A percentile compares a stretch with the other conserved stretches of the same genome.
Conservation (phyloP, 2,329 filamentous ascomycete species). For the Setomelanomma holmii region DNA sequence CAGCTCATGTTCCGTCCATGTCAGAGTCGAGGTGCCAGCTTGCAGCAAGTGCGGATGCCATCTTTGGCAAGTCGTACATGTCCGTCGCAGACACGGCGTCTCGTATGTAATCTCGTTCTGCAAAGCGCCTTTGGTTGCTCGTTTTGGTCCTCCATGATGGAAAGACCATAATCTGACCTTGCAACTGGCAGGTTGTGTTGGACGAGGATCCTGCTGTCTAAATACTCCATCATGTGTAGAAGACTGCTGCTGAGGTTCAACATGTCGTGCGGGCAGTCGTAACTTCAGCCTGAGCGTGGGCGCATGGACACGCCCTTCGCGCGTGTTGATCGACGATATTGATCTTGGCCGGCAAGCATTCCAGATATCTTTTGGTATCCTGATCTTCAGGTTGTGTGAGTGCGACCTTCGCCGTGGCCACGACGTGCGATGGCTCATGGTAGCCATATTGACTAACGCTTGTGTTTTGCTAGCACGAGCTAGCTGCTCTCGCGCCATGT, state of each 20-base stretch:
- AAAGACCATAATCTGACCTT: conserved; percentile 22
- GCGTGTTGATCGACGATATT: background rate
- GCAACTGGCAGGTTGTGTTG: conserved; percentile 9
- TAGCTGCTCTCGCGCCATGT: background rate
- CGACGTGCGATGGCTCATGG: background rate
- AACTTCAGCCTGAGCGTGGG: background rate
- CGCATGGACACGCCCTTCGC: no score
- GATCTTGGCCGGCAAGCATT: background rate
- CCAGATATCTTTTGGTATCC: conserved; percentile 8
- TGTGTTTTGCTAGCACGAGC: background rate
- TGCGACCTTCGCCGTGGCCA: background rate
- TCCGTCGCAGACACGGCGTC: conserved; percentile 18
- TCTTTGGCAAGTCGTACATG: conserved; percentile 21
- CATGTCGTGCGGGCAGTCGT: background rate
- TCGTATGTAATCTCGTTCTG: conserved; percentile 13
- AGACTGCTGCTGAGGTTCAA: background rate
- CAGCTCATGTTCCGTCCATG: no score
- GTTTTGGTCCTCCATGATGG: conserved; percentile 22
- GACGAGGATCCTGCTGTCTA: background rate
- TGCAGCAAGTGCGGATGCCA: conserved; percentile 16
- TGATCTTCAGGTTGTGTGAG: conserved; percentile 7
- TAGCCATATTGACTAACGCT: background rate
- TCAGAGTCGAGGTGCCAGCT: no score
- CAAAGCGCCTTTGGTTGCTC: conserved; percentile 5
- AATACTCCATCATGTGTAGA: no score